A percentile compares a stretch with the other conserved stretches of the same genome.
Evolutionary conservation across 2,329 filamentous ascomycete species (phyloP).

Genomic region (Apiospora koreana): DNA sequence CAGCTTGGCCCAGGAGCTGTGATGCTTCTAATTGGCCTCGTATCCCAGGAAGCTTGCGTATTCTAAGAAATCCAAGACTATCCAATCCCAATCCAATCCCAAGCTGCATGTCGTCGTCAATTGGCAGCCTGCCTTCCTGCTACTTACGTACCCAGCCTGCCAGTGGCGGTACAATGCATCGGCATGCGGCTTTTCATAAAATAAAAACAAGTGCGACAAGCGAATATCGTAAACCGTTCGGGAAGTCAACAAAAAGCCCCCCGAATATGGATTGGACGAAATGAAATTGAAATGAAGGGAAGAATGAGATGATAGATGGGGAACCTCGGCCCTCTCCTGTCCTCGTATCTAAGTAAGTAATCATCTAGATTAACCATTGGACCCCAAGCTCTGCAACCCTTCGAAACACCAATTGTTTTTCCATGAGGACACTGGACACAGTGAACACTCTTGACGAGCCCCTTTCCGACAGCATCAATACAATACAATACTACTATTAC

Average conservation of each 20-base stretch:
- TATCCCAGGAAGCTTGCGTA: not conserved
- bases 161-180: not conserved
- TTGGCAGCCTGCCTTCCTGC: not conserved
- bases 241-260: not conserved
- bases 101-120: not conserved
- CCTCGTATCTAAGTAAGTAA: too few species aligned
- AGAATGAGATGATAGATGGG: constrained; percentile 6
- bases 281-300: not conserved
- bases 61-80: not conserved
- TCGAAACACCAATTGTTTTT: constrained; percentile 5
- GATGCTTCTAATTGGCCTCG: not conserved
- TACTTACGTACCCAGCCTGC: too few species aligned
- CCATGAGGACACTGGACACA: not conserved
- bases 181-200: not conserved
- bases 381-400: constrained; percentile 6
- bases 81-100: not conserved
- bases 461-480: not conserved
- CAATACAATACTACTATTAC: not conserved
- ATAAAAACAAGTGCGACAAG: not conserved
- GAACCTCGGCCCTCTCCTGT: not conserved
- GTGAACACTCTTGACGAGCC: not conserved
- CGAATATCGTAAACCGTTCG: not conserved
- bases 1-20: not conserved
- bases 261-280: constrained; percentile 2
- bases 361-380: too few species aligned